Percentiles rank a stretch among this genome's conserved stretches.
Evolutionary conservation across 140 eudicot genomes (phyloP).

Genomic region (Ambrosia hybrid): DNA sequence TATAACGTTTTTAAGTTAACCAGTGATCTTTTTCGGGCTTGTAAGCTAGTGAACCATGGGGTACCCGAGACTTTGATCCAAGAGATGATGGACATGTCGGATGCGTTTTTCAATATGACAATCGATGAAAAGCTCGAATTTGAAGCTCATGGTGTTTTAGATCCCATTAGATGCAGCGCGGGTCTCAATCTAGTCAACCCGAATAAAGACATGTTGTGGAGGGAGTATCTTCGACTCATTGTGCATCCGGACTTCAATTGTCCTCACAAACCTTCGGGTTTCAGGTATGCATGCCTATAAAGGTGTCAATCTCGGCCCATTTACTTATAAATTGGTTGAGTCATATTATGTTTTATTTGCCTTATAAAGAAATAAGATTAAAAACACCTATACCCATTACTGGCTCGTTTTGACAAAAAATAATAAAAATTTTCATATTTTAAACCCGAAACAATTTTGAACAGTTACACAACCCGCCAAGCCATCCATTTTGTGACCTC

Average conservation of each 20-base stretch:
- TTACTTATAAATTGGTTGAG: neutral
- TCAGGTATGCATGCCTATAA: slow-evolving; percentile 11
- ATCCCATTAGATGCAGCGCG: slow-evolving; percentile 42
- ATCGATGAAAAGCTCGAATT: slow-evolving; percentile 47
- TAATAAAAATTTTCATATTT: no score
- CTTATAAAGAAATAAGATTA: no score
- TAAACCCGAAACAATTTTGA: no score
- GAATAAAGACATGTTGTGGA: slow-evolving; percentile 26
- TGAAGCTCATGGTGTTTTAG: slow-evolving; percentile 40
- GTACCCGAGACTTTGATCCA: slow-evolving; percentile 40
- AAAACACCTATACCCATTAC: no score
- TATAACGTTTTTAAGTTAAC: neutral
- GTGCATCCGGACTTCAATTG: slow-evolving; percentile 32
- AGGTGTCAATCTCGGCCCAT: neutral
- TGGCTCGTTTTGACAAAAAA: neutral
- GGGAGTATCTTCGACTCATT: slow-evolving; percentile 36
- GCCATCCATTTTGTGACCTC: no score
- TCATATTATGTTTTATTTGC: no score
- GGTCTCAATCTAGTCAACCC: slow-evolving; percentile 7
- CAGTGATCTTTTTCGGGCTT: neutral
- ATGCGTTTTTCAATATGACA: slow-evolving; percentile 42
- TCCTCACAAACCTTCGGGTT: slow-evolving; percentile 30
- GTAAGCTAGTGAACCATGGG: slow-evolving; percentile 59
- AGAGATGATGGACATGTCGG: slow-evolving; percentile 24
- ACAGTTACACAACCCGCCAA: no score